Percentiles rank a stretch among this genome's conserved stretches.
These are phyloP conservation scores for Artemisia tridentata DNA, from an alignment of 129 eudicot genomes.

Conservation along the genomic window DNA sequence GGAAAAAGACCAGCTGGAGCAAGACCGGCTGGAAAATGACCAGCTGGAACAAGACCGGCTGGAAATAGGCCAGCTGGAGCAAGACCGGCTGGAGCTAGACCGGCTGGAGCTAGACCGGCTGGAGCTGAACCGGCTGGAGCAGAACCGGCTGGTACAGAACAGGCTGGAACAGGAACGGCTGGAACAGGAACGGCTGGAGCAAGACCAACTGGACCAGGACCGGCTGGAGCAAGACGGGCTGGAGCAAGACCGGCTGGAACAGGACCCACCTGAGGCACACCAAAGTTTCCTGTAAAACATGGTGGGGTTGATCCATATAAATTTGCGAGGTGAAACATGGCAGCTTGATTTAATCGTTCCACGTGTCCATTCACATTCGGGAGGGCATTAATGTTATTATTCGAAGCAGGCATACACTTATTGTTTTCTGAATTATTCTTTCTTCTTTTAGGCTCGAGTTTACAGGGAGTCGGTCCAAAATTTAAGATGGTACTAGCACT, in stretches of 20 bases:
- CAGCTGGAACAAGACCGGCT: not conserved
- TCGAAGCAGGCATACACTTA: conserved; percentile 12
- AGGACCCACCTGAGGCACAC: conserved; percentile 29
- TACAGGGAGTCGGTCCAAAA: conserved; percentile 19
- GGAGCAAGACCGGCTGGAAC: not conserved
- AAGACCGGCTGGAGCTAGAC: too few species aligned
- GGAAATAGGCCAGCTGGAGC: too few species aligned
- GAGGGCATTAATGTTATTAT: conserved; percentile 1
- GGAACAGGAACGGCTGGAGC: too few species aligned
- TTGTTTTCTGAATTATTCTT: conserved; percentile 23
- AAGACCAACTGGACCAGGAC: too few species aligned
- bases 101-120: too few species aligned
- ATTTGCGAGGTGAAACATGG: not conserved
- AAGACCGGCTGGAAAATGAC: not conserved
- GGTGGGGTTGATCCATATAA: conserved; percentile 18
- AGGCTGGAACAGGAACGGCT: too few species aligned
- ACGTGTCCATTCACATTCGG: conserved; percentile 1
- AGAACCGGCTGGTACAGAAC: conserved; percentile 9
- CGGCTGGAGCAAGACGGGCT: too few species aligned
- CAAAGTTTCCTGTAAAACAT: conserved; percentile 22
- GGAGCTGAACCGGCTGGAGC: not conserved
- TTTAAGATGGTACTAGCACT: too few species aligned
- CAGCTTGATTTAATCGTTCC: conserved; percentile 24
- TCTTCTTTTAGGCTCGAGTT: conserved; percentile 33
- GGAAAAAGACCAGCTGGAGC: conserved; percentile 18